phyloP scores from a whole-genome alignment of 805 yeast genomes.

The Barnettozyma populi region DNA sequence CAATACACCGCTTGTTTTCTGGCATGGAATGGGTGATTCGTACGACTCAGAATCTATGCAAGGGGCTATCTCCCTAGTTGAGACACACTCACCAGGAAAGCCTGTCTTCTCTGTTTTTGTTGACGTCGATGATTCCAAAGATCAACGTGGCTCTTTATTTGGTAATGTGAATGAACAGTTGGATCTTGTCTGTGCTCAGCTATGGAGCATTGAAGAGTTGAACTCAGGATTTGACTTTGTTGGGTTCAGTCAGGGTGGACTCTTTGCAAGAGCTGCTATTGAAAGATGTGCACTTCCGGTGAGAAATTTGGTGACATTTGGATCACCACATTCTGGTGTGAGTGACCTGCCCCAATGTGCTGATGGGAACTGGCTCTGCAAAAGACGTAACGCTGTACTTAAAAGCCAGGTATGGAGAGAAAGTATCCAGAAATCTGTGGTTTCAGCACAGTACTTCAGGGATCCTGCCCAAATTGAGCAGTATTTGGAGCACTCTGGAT shows the following conservation, averaged over 20 bases:
- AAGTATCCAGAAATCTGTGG: slow-evolving; percentile 47
- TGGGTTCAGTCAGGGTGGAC: slow-evolving; percentile 82
- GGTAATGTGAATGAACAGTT: slow-evolving; percentile 58
- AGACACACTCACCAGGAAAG: slow-evolving; percentile 42
- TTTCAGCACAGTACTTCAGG: slow-evolving; percentile 76
- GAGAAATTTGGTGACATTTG: slow-evolving; percentile 60
- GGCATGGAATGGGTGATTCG: slow-evolving; percentile 85
- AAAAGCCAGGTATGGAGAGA: slow-evolving; percentile 56
- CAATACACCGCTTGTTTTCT: slow-evolving; percentile 52
- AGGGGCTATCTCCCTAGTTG: slow-evolving; percentile 38
- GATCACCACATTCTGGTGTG: slow-evolving; percentile 78
- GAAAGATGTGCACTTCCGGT: slow-evolving; percentile 50
- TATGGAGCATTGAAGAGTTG: slow-evolving; percentile 41
- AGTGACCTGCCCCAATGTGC: slow-evolving; percentile 60
- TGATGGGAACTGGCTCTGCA: slow-evolving; percentile 53
- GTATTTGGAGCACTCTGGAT: slow-evolving; percentile 52
- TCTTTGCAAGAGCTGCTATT: slow-evolving; percentile 63
- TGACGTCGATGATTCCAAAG: slow-evolving; percentile 43
- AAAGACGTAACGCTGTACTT: slow-evolving; percentile 45
- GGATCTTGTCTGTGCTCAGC: slow-evolving; percentile 47
- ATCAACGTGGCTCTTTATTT: slow-evolving; percentile 48
- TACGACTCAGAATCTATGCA: slow-evolving; percentile 58
- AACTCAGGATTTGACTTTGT: slow-evolving; percentile 59
- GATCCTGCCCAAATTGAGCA: slow-evolving; percentile 47
- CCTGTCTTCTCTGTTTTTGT: slow-evolving; percentile 50